These are phyloP conservation scores for Fusarium protoensiforme DNA, from an alignment of 2,329 filamentous ascomycete genomes.

Conservation along the genomic window DNA sequence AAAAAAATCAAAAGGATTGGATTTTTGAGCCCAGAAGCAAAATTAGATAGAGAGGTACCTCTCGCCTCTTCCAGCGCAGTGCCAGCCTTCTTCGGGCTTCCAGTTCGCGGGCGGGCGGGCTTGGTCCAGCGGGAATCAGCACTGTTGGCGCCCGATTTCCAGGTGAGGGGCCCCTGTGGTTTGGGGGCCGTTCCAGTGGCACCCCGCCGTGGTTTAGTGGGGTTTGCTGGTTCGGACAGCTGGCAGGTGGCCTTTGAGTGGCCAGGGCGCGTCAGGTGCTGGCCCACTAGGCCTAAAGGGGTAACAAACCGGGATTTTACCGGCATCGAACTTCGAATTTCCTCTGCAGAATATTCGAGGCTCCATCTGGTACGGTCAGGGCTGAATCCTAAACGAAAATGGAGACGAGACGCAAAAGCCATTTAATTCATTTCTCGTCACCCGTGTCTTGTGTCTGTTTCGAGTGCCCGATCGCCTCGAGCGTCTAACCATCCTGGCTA, in stretches of 20 bases:
- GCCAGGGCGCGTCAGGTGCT: constrained; percentile 15
- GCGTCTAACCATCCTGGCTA: constrained; percentile 2
- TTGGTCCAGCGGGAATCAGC: constrained; percentile 20
- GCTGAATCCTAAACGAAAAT: constrained; percentile 49
- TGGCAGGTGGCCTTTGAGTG: constrained; percentile 21
- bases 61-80: constrained; percentile 9
- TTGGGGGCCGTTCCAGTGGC: constrained; percentile 3
- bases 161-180: constrained; percentile 5
- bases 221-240: constrained; percentile 12
- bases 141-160: constrained; percentile 23
- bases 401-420: constrained; percentile 25
- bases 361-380: constrained; percentile 41
- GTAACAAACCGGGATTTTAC: constrained; percentile 44
- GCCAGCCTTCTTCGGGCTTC: constrained; percentile 17
- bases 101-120: constrained; percentile 6
- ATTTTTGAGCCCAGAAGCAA: constrained; percentile 46
- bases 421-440: constrained; percentile 19
- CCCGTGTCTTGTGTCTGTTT: constrained; percentile 10
- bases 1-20: constrained; percentile 48
- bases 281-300: constrained; percentile 33
- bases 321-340: constrained; percentile 33
- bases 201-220: constrained; percentile 28
- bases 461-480: not conserved
- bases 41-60: constrained; percentile 45
- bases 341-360: constrained; percentile 14